Percentiles rank a stretch among this genome's conserved stretches.
Evolutionary conservation across 176 grass and related monocot genomes (phyloP).

Genomic region (Avena atlantica): DNA sequence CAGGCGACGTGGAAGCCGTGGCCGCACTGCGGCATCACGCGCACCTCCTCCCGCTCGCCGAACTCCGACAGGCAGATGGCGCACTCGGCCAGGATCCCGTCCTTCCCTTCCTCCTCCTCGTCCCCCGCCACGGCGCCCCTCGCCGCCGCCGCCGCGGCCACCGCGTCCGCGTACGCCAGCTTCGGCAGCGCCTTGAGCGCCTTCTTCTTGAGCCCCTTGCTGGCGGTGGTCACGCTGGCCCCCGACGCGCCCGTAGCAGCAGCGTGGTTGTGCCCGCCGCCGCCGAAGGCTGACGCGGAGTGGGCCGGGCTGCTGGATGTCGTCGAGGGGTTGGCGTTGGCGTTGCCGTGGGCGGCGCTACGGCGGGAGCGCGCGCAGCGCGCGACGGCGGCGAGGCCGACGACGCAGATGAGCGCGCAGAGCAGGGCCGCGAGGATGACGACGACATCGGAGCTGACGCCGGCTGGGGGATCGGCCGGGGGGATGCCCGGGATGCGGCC

Average conservation of each 20-base stretch:
- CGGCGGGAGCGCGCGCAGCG: constrained; percentile 59
- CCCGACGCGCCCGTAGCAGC: constrained; percentile 3
- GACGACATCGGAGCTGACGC: constrained; percentile 57
- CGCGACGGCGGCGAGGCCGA: constrained; percentile 60
- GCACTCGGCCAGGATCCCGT: constrained; percentile 49
- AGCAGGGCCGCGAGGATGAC: constrained; percentile 70
- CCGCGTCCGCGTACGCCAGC: constrained; percentile 63
- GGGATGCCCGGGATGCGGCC: constrained; percentile 49
- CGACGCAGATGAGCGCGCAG: constrained; percentile 70
- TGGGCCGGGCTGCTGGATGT: constrained; percentile 34
- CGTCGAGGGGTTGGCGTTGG: background rate
- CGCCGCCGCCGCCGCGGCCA: constrained; percentile 56
- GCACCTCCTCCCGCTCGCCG: constrained; percentile 68
- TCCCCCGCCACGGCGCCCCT: constrained; percentile 37
- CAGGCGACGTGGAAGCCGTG: constrained; percentile 76
- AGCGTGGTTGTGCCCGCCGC: background rate
- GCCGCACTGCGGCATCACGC: constrained; percentile 83
- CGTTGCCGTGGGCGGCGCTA: background rate
- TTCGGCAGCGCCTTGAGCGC: constrained; percentile 64
- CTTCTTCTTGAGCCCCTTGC: constrained; percentile 71
- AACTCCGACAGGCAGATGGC: constrained; percentile 71
- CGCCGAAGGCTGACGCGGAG: constrained; percentile 21
- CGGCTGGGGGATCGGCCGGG: constrained; percentile 49
- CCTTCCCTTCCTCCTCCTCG: constrained; percentile 37
- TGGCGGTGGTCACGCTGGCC: background rate